phyloP scores from a whole-genome alignment of 495 filamentous ascomycete genomes.

The Aspergillus ostianus region DNA sequence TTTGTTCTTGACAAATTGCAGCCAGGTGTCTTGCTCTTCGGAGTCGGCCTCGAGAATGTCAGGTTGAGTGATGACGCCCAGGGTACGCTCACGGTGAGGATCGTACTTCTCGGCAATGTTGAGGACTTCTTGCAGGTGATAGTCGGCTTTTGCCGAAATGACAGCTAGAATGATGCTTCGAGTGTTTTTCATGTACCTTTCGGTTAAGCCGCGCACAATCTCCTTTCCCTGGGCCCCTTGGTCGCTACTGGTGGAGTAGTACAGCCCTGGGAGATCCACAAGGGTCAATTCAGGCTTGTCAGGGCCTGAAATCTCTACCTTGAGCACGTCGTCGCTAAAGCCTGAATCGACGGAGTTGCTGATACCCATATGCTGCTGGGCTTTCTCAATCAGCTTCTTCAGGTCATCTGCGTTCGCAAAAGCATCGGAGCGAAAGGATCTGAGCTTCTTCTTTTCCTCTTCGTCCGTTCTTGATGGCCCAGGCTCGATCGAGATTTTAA shows the following conservation, averaged over 20 bases:
- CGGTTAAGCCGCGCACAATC: slow-evolving; percentile 50
- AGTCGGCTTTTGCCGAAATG: slow-evolving; percentile 51
- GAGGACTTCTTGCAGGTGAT: too few species aligned
- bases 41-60: too few species aligned
- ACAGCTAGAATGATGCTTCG: slow-evolving; percentile 65
- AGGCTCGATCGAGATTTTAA: slow-evolving; percentile 48
- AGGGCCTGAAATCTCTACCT: slow-evolving; percentile 61
- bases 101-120: too few species aligned
- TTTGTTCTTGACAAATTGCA: too few species aligned
- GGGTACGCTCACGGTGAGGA: too few species aligned
- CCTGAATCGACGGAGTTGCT: slow-evolving; percentile 19
- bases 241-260: slow-evolving; percentile 40
- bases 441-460: too few species aligned
- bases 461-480: too few species aligned
- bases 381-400: slow-evolving; percentile 43
- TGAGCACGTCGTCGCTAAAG: slow-evolving; percentile 62
- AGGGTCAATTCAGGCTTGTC: slow-evolving; percentile 59
- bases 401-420: slow-evolving; percentile 31
- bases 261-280: slow-evolving; percentile 66
- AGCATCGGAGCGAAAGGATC: slow-evolving; percentile 9
- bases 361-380: slow-evolving; percentile 52
- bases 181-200: slow-evolving; percentile 55
- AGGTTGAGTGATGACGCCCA: too few species aligned
- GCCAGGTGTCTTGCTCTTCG: too few species aligned
- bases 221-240: slow-evolving; percentile 29